Base-by-base conservation (phyloP, 441 rosid species). In the Kokia cookei region DNA sequence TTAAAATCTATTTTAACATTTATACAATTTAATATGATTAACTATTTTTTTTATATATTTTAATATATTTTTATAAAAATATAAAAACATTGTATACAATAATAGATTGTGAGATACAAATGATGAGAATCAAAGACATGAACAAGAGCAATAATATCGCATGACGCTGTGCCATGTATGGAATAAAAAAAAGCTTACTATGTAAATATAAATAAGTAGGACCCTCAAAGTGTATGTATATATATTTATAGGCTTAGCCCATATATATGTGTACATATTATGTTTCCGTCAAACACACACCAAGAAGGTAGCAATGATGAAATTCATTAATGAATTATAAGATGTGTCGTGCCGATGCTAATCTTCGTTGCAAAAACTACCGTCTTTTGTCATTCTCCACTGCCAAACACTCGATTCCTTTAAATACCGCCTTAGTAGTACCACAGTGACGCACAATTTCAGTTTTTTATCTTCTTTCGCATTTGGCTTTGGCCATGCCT, bases 401-500 rank as follows among this genome's bases (percentile, higher is more conserved):
- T 13, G 45, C 43, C 60, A 15, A 66, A 50, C 59, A 50, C 58
- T 4, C 7, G 54, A 3, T 45, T 71, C 7, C 76, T 12, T 64
- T 73, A 62, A 63, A 62, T 27, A 48, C 29, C 0, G 17, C 45
- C 2, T 11, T 7, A 13, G 35, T 24, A 47, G 10, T 40, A 40
- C 12, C 14, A 5, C 43, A 40, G 43, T 10, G 22, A 47, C 0
- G 9, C 43, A 26, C 61, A 40, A 40, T 65, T 61, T 59, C 9
- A 40, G 5, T 22, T 13, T 29, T 11, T 2, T 2, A 42, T 65
- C 7, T 14, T 13, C 27, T 3, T 57, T 57, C 32, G 27, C 53
- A 51, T 37, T 40, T n/a, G 27, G 72, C 26, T 51, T 59, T 27
- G 64, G 40, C 72, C 35, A 86, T 84, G 85, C 43, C 79, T 2